Evolutionary conservation across 768 basidiomycete genomes (phyloP).

Genomic region (Leccinellum luteum): DNA sequence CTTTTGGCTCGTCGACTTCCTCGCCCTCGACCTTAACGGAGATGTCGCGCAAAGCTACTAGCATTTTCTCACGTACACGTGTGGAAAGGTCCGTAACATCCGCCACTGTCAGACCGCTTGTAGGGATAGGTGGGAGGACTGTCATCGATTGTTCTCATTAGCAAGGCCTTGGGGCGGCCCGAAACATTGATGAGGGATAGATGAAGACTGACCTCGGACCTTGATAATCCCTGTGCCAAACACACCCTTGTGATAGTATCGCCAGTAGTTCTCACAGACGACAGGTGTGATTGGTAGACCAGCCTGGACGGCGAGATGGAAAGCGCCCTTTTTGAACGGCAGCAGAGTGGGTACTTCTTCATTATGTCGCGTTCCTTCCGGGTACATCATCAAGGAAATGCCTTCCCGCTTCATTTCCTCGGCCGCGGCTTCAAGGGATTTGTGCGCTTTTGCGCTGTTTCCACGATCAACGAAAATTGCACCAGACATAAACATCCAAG

Average conservation of each 20-base stretch:
- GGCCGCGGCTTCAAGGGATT: slow-evolving; percentile 74
- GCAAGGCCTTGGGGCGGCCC: neutral
- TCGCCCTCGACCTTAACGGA: slow-evolving; percentile 49
- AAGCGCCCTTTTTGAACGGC: slow-evolving; percentile 97
- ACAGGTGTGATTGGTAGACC: slow-evolving; percentile 90
- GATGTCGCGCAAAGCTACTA: slow-evolving; percentile 72
- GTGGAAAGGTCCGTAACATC: slow-evolving; percentile 69
- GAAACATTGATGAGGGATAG: neutral
- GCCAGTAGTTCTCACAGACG: slow-evolving; percentile 92
- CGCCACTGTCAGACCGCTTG: slow-evolving; percentile 61
- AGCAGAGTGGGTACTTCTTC: slow-evolving; percentile 63
- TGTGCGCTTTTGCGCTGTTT: slow-evolving; percentile 70
- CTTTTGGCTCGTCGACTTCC: slow-evolving; percentile 12
- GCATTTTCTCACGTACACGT: slow-evolving; percentile 77
- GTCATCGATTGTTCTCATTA: slow-evolving; percentile 8
- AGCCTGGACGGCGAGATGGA: slow-evolving; percentile 91
- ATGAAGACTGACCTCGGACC: slow-evolving; percentile 57
- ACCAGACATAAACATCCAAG: slow-evolving; percentile 86
- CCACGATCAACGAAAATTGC: slow-evolving; percentile 91
- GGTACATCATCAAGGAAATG: slow-evolving; percentile 90
- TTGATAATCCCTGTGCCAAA: slow-evolving; percentile 77
- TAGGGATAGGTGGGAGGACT: slow-evolving; percentile 92
- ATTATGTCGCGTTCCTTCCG: slow-evolving; percentile 89
- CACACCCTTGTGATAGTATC: slow-evolving; percentile 72
- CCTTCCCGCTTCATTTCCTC: slow-evolving; percentile 67